phyloP scores from a whole-genome alignment of 2,329 filamentous ascomycete genomes.

The Neoarthrinium moseri region DNA sequence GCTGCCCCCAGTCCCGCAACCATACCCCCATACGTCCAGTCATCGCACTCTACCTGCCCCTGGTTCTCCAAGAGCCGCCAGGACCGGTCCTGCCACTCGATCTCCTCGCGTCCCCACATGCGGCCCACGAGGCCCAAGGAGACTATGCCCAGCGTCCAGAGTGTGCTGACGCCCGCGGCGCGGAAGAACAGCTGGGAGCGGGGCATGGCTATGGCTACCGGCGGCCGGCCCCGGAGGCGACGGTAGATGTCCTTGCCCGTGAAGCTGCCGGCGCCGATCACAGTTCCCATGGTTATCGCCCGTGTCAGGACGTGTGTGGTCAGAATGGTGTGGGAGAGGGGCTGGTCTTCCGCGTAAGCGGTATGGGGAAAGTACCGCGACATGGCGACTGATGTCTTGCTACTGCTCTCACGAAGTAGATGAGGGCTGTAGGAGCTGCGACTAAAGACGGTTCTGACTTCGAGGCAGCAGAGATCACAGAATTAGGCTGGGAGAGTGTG shows the following conservation, averaged over 20 bases:
- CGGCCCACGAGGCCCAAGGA: constrained; percentile 40
- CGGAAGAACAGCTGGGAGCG: constrained; percentile 39
- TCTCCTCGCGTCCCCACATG: constrained; percentile 56
- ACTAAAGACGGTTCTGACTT: no score
- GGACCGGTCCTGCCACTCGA: constrained; percentile 64
- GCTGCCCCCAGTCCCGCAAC: constrained; percentile 27
- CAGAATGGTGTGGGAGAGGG: constrained; percentile 52
- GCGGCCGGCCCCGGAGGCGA: constrained; percentile 24
- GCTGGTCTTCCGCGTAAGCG: constrained; percentile 63
- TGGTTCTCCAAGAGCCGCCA: constrained; percentile 60
- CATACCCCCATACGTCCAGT: constrained; percentile 49
- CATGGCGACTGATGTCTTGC: constrained; percentile 36
- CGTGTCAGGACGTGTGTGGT: constrained; percentile 58
- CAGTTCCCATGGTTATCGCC: constrained; percentile 50
- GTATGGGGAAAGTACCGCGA: constrained; percentile 55
- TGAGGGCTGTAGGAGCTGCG: neutral
- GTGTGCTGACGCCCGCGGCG: constrained; percentile 42
- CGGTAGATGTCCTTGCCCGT: constrained; percentile 29
- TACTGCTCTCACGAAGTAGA: neutral
- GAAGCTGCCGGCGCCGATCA: constrained; percentile 43
- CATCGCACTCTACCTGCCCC: constrained; percentile 56
- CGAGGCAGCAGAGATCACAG: no score
- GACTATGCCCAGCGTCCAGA: constrained; percentile 43
- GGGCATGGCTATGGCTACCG: constrained; percentile 16
- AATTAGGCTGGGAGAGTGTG: no score